These are phyloP conservation scores for Talaromyces liani DNA, from an alignment of 495 filamentous ascomycete species.

Conservation along the genomic window DNA sequence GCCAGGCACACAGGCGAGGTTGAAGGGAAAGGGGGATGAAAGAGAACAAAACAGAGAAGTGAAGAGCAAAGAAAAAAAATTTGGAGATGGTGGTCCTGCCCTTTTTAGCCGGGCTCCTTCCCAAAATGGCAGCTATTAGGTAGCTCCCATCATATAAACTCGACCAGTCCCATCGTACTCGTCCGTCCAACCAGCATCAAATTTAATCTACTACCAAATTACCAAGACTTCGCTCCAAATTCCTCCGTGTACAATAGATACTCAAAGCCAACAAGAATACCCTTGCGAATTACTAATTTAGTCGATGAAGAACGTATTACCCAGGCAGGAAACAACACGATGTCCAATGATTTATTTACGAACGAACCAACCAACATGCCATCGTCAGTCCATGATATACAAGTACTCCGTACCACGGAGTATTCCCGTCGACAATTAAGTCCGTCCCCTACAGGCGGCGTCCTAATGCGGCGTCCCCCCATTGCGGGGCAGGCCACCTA, in stretches of 20 bases:
- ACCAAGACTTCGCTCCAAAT: neutral
- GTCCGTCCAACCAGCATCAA: no score
- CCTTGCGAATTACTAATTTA: neutral
- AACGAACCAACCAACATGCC: neutral
- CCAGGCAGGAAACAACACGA: no score
- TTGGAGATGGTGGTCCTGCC: neutral
- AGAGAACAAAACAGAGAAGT: neutral
- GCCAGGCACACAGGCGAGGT: neutral
- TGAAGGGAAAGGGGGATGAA: neutral
- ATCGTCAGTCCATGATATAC: no score
- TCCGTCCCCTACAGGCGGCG: no score
- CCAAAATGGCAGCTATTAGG: neutral
- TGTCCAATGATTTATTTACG: neutral
- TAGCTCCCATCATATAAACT: neutral
- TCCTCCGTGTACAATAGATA: neutral
- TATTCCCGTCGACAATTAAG: no score
- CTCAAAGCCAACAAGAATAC: neutral
- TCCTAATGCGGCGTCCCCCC: neutral
- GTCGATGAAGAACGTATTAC: no score
- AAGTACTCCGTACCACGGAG: no score
- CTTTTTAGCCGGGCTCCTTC: neutral
- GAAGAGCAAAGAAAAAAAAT: constrained; percentile 5
- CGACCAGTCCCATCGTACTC: neutral
- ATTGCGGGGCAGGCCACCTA: neutral
- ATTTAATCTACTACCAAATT: neutral